These are phyloP conservation scores for Gaertneriomyces sp. DNA, from an alignment of 192 early-diverging fungal genomes.

Conservation along the genomic window DNA sequence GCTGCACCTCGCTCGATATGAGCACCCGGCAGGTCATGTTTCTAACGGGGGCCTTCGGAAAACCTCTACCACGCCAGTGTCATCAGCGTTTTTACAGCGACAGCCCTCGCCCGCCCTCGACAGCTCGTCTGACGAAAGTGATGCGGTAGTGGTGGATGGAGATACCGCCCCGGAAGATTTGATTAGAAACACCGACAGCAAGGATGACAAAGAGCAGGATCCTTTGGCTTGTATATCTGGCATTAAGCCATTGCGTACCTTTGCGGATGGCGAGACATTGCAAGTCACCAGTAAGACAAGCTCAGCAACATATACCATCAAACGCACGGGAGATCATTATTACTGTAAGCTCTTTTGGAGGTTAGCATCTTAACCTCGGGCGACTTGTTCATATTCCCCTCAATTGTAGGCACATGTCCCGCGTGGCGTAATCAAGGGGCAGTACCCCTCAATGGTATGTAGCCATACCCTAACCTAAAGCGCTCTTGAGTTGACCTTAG, in stretches of 20 bases:
- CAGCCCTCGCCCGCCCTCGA: not conserved
- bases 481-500: not conserved
- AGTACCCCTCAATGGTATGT: conserved; percentile 37
- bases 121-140: not conserved
- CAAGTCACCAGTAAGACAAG: conserved; percentile 13
- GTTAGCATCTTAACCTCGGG: not conserved
- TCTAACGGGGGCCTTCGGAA: not conserved
- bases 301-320: conserved; percentile 35
- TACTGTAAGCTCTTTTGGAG: conserved; percentile 31
- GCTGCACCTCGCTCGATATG: conserved; percentile 24
- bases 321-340: conserved; percentile 43
- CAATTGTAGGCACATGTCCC: conserved; percentile 17
- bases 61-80: not conserved
- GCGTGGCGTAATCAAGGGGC: conserved; percentile 39
- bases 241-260: conserved; percentile 23
- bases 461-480: not conserved
- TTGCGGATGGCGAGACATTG: conserved; percentile 36
- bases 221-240: conserved; percentile 29
- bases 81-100: no score
- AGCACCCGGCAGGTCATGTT: conserved; percentile 13
- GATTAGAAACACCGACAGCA: conserved; percentile 29
- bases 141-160: conserved; percentile 1
- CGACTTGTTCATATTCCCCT: not conserved
- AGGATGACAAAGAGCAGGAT: conserved; percentile 24
- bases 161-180: conserved; percentile 14